Evolutionary conservation across 1,284 basidiomycete genomes (phyloP).

Genomic region (Somion occarium): DNA sequence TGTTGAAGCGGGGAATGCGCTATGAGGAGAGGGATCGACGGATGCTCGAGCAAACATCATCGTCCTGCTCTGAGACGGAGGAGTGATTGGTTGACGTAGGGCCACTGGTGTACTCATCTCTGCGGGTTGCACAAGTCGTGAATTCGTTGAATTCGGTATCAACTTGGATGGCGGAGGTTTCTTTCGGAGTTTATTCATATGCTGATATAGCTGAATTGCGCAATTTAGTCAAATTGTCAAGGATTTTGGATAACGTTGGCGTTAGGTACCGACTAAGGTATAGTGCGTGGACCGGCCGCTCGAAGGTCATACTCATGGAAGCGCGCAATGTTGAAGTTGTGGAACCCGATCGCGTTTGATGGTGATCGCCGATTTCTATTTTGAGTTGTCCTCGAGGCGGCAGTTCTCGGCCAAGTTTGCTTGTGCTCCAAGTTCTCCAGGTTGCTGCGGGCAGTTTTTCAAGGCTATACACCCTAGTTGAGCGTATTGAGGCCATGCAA

Average conservation of each 20-base stretch:
- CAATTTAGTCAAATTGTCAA: no score
- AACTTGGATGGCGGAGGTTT: background rate
- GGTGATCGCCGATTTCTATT: background rate
- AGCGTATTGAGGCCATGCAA: no score
- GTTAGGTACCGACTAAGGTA: no score
- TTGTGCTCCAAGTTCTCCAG: background rate
- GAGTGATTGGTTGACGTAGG: no score
- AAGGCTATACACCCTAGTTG: background rate
- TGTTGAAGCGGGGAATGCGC: background rate
- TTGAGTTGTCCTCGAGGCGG: background rate
- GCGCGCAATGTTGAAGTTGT: background rate
- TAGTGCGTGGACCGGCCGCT: no score
- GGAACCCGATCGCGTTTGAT: conserved; percentile 1
- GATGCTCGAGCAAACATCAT: conserved; percentile 16
- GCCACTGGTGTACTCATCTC: background rate
- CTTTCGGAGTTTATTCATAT: conserved; percentile 19
- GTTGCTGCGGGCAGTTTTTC: background rate
- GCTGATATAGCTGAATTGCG: background rate
- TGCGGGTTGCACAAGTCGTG: background rate
- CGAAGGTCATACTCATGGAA: background rate
- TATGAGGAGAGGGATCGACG: background rate
- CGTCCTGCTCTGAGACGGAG: conserved; percentile 15
- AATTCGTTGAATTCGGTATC: no score
- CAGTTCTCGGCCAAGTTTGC: background rate
- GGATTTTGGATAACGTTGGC: background rate